These are phyloP conservation scores for Zygotorulaspora mrakii DNA, from an alignment of 1,139 yeast genomes.

Conservation along the genomic window DNA sequence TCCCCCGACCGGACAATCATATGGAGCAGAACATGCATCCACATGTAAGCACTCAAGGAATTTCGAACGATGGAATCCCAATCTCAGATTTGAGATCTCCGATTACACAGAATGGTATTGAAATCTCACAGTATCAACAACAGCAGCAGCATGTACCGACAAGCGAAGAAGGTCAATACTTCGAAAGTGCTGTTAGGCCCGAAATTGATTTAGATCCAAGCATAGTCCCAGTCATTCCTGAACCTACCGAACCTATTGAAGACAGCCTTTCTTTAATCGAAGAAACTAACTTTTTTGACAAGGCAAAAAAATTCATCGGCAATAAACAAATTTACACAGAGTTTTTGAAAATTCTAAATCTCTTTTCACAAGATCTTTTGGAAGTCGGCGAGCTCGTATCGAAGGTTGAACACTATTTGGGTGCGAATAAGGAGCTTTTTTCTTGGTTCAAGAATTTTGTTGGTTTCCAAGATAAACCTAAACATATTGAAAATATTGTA, in stretches of 20 bases:
- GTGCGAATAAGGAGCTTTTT: constrained; percentile 72
- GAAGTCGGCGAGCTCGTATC: constrained; percentile 79
- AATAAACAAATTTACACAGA: constrained; percentile 89
- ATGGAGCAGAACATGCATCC: constrained; percentile 10
- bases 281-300: constrained; percentile 86
- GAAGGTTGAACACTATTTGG: constrained; percentile 80
- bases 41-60: constrained; percentile 21
- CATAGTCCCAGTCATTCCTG: constrained; percentile 80
- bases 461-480: constrained; percentile 74
- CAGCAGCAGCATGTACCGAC: constrained; percentile 16
- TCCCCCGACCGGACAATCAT: constrained; percentile 16
- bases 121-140: constrained; percentile 13
- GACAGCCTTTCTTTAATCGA: constrained; percentile 65
- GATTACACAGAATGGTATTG: constrained; percentile 11
- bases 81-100: constrained; percentile 39
- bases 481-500: constrained; percentile 79
- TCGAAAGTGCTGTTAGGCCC: constrained; percentile 53
- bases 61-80: constrained; percentile 36
- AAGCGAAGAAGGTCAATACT: constrained; percentile 38
- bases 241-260: constrained; percentile 71
- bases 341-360: constrained; percentile 78
- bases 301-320: constrained; percentile 84
- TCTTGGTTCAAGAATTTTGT: constrained; percentile 92
- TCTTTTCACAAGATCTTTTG: constrained; percentile 85
- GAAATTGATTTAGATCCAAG: constrained; percentile 55